These are phyloP conservation scores for Euphrasia arctica DNA, from an alignment of 305 asterid genomes.

Conservation along the genomic window DNA sequence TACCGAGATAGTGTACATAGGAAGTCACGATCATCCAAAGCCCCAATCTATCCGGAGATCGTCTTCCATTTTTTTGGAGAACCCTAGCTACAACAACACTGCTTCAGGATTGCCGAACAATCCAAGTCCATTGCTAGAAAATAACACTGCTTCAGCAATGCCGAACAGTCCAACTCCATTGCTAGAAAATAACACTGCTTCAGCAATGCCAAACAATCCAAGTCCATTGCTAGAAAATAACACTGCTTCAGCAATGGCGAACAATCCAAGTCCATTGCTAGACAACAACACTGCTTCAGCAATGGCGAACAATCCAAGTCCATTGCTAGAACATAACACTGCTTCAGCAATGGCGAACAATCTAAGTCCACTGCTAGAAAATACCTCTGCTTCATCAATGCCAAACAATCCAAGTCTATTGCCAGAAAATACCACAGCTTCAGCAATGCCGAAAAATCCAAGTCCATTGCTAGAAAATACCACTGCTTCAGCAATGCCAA, in stretches of 20 bases:
- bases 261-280: conserved; percentile 30
- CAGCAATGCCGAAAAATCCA: no score
- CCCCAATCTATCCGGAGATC: conserved; percentile 42
- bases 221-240: conserved; percentile 28
- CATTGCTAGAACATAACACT: no score
- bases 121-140: conserved; percentile 33
- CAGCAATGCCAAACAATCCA: conserved; percentile 35
- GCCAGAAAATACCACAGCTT: no score
- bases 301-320: no score
- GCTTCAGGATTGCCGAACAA: conserved; percentile 36
- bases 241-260: conserved; percentile 30
- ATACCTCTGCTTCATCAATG: no score
- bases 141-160: neutral
- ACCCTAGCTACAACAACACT: conserved; percentile 23
- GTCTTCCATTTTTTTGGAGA: conserved; percentile 45
- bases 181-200: neutral
- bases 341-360: no score
- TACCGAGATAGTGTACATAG: conserved; percentile 51
- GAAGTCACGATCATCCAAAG: conserved; percentile 49
- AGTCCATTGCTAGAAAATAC: no score
- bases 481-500: no score
- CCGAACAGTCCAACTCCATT: no score
- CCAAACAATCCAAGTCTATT: no score
- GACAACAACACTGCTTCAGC: conserved; percentile 15
- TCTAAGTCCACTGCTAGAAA: no score